These are phyloP conservation scores for Prunus armeniaca DNA, from an alignment of 306 rosid species.

Conservation along the genomic window DNA sequence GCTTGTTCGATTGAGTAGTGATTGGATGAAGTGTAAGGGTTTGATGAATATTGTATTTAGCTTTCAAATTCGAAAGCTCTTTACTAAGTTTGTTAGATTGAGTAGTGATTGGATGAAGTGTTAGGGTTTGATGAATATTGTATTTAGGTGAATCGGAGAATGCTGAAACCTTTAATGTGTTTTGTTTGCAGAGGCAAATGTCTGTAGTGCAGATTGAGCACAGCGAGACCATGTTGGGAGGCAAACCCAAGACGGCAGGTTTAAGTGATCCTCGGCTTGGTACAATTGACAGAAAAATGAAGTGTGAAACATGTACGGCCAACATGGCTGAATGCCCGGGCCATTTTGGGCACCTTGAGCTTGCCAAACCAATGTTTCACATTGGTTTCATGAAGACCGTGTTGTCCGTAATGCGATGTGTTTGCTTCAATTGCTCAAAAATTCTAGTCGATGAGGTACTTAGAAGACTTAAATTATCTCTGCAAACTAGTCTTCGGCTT, in stretches of 20 bases:
- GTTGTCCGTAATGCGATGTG: constrained; percentile 75
- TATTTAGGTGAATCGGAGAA: not conserved
- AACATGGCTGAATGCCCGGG: constrained; percentile 99
- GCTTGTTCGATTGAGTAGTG: not conserved
- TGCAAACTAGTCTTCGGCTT: no score
- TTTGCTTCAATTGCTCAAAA: constrained; percentile 95
- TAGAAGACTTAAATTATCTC: not conserved
- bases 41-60: not conserved
- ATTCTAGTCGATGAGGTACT: constrained; percentile 85
- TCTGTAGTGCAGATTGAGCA: constrained; percentile 93
- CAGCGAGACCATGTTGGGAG: constrained; percentile 85
- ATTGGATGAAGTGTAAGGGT: not conserved
- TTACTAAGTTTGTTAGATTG: not conserved
- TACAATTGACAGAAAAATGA: constrained; percentile 87
- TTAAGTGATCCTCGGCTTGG: constrained; percentile 92
- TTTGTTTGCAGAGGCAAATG: constrained; percentile 90
- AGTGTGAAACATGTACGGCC: constrained; percentile 94
- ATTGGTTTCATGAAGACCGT: constrained; percentile 92
- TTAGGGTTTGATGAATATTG: not conserved
- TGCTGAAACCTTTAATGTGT: constrained; percentile 1
- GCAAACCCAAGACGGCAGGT: constrained; percentile 87
- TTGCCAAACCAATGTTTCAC: constrained; percentile 97
- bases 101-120: not conserved
- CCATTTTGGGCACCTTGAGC: constrained; percentile 94
- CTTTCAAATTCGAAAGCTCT: not conserved